These are phyloP conservation scores for Trifolium subterraneum DNA, from an alignment of 306 rosid genomes.

Conservation along the genomic window DNA sequence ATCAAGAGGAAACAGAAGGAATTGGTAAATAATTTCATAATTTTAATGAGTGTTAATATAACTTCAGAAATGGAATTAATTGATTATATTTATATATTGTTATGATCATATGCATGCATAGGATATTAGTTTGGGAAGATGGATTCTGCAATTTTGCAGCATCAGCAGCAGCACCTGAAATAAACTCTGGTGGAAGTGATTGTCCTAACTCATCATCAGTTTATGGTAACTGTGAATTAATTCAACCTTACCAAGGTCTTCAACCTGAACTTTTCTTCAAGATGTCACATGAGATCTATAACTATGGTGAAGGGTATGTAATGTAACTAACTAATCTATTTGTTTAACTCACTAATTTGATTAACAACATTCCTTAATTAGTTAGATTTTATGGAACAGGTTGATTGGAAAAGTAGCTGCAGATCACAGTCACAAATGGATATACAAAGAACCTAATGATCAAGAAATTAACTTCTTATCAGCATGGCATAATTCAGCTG, in stretches of 20 bases:
- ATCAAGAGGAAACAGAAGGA: slow-evolving; percentile 98
- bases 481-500: slow-evolving; percentile 95
- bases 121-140: slow-evolving; percentile 99
- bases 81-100: neutral
- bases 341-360: neutral
- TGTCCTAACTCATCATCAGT: slow-evolving; percentile 58
- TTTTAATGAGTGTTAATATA: neutral
- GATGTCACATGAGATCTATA: slow-evolving; percentile 99
- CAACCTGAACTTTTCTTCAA: slow-evolving; percentile 98
- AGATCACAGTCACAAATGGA: slow-evolving; percentile 98
- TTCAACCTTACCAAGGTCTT: slow-evolving; percentile 73
- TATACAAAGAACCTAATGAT: slow-evolving; percentile 86
- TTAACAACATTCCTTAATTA: neutral
- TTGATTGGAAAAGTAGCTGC: slow-evolving; percentile 98
- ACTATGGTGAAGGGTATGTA: slow-evolving; percentile 94
- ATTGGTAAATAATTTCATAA: slow-evolving; percentile 61
- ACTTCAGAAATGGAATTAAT: no score
- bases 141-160: slow-evolving; percentile 97
- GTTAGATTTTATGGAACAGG: slow-evolving; percentile 51
- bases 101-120: slow-evolving; percentile 39
- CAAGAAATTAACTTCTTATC: slow-evolving; percentile 92
- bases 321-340: no score
- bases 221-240: slow-evolving; percentile 67
- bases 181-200: slow-evolving; percentile 53
- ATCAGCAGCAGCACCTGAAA: slow-evolving; percentile 71